Conservation (phyloP, 805 yeast genomes). For the Candida mattraensis region DNA sequence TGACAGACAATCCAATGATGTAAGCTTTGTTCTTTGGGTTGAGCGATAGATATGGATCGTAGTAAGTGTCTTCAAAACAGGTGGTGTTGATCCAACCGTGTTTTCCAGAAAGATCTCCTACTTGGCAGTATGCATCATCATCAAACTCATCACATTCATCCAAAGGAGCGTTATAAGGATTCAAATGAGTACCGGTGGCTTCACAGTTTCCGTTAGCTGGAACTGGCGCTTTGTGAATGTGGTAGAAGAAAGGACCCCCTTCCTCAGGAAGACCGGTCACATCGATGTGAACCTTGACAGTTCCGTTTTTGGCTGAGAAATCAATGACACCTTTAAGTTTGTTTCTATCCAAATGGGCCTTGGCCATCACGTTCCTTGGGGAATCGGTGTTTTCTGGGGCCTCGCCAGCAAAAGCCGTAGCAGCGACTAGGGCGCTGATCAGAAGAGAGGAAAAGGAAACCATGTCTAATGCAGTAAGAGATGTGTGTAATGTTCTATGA, state of each 20-base stretch:
- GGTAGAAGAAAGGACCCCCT: slow-evolving; percentile 71
- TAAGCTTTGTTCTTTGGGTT: slow-evolving; percentile 54
- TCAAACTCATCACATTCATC: slow-evolving; percentile 48
- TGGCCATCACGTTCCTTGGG: slow-evolving; percentile 50
- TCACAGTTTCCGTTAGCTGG: slow-evolving; percentile 54
- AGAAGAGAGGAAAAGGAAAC: slow-evolving; percentile 18
- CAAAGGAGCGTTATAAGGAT: slow-evolving; percentile 59
- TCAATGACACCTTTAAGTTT: slow-evolving; percentile 52
- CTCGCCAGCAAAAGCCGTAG: slow-evolving; percentile 33
- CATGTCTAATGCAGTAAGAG: slow-evolving; percentile 11
- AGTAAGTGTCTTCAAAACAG: slow-evolving; percentile 61
- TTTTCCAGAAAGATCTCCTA: slow-evolving; percentile 77
- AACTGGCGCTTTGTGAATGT: slow-evolving; percentile 60
- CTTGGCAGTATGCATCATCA: slow-evolving; percentile 59
- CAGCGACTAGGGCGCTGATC: slow-evolving; percentile 13
- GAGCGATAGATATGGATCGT: slow-evolving; percentile 66
- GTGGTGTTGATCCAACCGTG: slow-evolving; percentile 73
- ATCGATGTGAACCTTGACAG: slow-evolving; percentile 67
- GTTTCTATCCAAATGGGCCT: slow-evolving; percentile 55
- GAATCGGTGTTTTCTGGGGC: slow-evolving; percentile 54
- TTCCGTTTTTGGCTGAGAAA: slow-evolving; percentile 58
- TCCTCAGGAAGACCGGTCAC: slow-evolving; percentile 64
- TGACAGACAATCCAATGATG: slow-evolving; percentile 57
- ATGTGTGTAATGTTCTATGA: slow-evolving; percentile 1
- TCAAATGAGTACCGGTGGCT: slow-evolving; percentile 56